Base-by-base conservation (phyloP, 2,329 filamentous ascomycete genomes). In the Hymenoscyphus fraxineus region DNA sequence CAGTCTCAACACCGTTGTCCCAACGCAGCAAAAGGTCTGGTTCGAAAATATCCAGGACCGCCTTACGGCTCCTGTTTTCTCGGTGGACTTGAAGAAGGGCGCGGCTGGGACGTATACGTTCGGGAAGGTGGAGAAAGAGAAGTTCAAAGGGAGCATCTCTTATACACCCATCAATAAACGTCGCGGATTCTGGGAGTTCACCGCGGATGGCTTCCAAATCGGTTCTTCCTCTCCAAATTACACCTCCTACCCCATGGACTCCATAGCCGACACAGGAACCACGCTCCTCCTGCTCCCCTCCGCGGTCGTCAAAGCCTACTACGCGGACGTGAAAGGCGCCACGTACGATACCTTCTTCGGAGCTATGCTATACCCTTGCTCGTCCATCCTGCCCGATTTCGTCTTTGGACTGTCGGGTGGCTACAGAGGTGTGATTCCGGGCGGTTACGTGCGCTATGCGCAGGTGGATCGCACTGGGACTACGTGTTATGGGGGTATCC, bases 101-200 rank as follows among this genome's bases (percentile, higher is more conserved):
- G 68, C 71, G 6, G 67, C 77, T 7, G 80, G 82, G 40, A 76
- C 74, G 32, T 85, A 83, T 75, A 79, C 82, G 70, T 85, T 85
- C 64, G 83, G 83, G 54, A 82, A 76, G 74, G 81, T 85, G 66
- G 79, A 85, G 75, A 70, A 59, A 19, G 73, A 74, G 64, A 80
- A 80, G 71, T 83, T 83, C 78, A 81, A 77, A 1, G 83, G 83
- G 27, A 58, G 69, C 40, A 80, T 86, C 72, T 77, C 77, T 64
- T 86, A 84, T 73, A 74, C 78, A 15, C 63, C 76, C 31, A 79
- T 83, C 65, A 78, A 69, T 64, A 78, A 69, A 64, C 72, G 71
- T 61, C 73, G 80, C 3, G 81, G 82, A 40, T 84, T 80, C 76
- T 86, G 83, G 83, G 75, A 78, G 39, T 82, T 84, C 59, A 80